Base-by-base conservation (phyloP, 2,329 filamentous ascomycete genomes). In the Penicillium hesseltinei region DNA sequence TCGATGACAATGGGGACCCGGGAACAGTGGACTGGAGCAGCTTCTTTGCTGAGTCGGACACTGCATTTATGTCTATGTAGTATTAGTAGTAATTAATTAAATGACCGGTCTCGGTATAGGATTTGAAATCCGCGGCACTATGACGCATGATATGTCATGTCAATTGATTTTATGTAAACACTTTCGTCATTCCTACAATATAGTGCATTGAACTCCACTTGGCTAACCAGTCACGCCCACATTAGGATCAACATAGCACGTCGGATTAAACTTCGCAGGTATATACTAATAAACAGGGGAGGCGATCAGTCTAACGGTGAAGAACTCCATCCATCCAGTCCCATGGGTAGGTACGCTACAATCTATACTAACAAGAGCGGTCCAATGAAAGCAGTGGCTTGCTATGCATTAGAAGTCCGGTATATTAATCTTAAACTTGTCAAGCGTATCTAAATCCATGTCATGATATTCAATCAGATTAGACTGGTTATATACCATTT, bases 41-140 rank as follows among this genome's bases (percentile, higher is more conserved):
- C 15, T 45, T 67, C 17, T 56, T 67, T 25, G 45, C 42, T 4
- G 63, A 66, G 19, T 47, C 65, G 4, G 66, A 69, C 11, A 51
- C 58, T 10, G 55, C 59, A 3, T 62, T 64, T 9, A 3, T 59
- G 33, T 61, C 59, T 17, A 47, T 57, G 23, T 59, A 50, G 51
- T 52, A 5, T 17, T 10, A 25, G 5, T 13, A 23, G 10, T 43
- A 6, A 44, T 23, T 43, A 6, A 44, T 29, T 10, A n/a, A 13
- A 25, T 13, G 9, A 35, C 23, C 13, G 29, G 25, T 43, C 17
- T 48, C 19, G 15, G 31, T 19, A 33, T 51, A 4, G 23, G n/a
- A 23, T 23, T 44, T 44, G 46, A 35, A 19, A 43, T 7, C 17
- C 11, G 7, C 9, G 21, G 31, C 8, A 39, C 13, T 55, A 59